Evolutionary conservation across 768 basidiomycete genomes (phyloP).

Genomic region (Leccinum incarnatum): DNA sequence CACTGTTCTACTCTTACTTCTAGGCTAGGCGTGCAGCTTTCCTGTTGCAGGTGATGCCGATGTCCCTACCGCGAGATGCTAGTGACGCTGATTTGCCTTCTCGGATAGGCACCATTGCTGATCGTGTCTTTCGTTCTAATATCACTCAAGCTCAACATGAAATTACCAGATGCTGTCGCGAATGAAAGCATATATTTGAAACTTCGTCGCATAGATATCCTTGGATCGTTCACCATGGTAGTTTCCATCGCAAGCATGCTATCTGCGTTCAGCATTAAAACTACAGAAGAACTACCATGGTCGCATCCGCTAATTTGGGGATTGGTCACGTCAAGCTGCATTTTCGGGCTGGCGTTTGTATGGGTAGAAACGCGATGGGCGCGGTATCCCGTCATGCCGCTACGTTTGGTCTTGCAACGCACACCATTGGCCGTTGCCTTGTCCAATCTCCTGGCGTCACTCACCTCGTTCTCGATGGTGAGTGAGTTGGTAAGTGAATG

Average conservation of each 20-base stretch:
- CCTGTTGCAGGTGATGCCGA: neutral
- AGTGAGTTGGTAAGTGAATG: too few species aligned
- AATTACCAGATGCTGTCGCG: too few species aligned
- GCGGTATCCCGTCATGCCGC: constrained; percentile 86
- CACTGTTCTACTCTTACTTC: neutral
- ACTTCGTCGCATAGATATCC: too few species aligned
- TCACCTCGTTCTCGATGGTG: too few species aligned
- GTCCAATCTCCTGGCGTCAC: too few species aligned
- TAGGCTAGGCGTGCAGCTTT: neutral
- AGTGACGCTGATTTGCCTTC: neutral
- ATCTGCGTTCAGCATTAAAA: constrained; percentile 75
- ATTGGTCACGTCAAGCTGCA: constrained; percentile 54
- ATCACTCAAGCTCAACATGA: neutral
- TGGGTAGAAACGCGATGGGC: constrained; percentile 77
- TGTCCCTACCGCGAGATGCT: neutral
- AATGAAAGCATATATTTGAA: too few species aligned
- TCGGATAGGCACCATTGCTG: neutral
- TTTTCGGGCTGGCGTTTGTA: constrained; percentile 62
- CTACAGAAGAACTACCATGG: constrained; percentile 77
- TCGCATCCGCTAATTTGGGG: constrained; percentile 68
- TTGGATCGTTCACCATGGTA: neutral
- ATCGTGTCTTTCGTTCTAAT: neutral
- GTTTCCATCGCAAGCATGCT: constrained; percentile 50
- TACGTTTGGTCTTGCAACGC: constrained; percentile 44
- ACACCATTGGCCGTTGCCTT: too few species aligned